A percentile compares a stretch with the other conserved stretches of the same genome.
Conservation (phyloP, 1,284 basidiomycete species). For the Ustilago cynodontis region DNA sequence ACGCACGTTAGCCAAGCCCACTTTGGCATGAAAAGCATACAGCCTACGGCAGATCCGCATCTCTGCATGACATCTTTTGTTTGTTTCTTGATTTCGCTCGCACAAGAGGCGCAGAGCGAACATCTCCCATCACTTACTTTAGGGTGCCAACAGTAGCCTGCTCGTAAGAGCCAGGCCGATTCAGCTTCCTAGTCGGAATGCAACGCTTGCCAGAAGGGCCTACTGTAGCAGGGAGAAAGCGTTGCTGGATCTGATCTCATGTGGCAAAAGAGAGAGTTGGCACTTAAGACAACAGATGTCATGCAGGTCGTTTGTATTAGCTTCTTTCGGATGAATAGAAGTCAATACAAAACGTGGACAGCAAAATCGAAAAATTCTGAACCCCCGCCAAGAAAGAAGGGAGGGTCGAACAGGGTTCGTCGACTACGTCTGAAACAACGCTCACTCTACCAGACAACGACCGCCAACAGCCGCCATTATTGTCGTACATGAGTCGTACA, state of each 20-base stretch:
- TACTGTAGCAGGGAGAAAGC: too few species aligned
- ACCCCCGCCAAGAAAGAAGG: not conserved
- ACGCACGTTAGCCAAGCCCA: not conserved
- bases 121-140: too few species aligned
- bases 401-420: not conserved
- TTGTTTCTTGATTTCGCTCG: too few species aligned
- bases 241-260: not conserved
- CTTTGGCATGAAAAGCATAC: not conserved
- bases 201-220: not conserved
- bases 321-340: not conserved
- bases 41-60: not conserved
- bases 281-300: not conserved
- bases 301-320: slow-evolving; percentile 4
- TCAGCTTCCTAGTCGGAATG: not conserved
- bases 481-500: not conserved
- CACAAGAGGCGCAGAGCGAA: too few species aligned
- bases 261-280: not conserved
- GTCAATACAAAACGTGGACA: not conserved
- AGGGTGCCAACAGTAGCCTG: not conserved
- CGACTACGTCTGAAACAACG: not conserved
- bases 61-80: not conserved
- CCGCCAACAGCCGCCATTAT: not conserved
- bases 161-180: not conserved
- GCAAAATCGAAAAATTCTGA: not conserved
- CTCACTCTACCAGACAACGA: not conserved